These are phyloP conservation scores for Epichloe elymi DNA, from an alignment of 2,329 filamentous ascomycete genomes.

Conservation along the genomic window DNA sequence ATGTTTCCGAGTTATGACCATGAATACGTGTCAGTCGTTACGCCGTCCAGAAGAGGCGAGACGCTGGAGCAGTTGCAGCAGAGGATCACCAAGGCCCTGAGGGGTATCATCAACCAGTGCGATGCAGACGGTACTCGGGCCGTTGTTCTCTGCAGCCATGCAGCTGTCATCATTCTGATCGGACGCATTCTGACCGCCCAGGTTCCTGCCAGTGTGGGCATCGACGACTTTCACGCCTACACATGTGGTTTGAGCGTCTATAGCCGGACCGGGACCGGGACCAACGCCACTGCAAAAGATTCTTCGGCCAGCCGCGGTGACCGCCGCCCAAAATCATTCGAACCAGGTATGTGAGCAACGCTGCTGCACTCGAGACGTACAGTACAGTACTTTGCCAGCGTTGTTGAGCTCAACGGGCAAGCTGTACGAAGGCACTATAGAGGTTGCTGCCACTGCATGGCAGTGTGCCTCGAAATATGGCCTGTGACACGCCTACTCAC, in stretches of 20 bases:
- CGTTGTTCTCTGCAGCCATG: constrained; percentile 77
- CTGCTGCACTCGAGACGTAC: neutral
- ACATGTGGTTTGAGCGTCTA: constrained; percentile 70
- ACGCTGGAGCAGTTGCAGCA: constrained; percentile 67
- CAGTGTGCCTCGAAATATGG: neutral
- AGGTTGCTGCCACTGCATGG: neutral
- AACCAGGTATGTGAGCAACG: neutral
- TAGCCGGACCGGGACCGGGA: constrained; percentile 16
- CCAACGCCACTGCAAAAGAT: neutral
- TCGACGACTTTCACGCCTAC: constrained; percentile 73
- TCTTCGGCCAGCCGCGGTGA: neutral
- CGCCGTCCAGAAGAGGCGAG: constrained; percentile 63
- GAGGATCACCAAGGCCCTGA: constrained; percentile 57
- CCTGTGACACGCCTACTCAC: neutral
- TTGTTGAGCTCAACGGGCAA: neutral
- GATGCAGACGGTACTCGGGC: constrained; percentile 58
- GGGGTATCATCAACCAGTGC: constrained; percentile 56
- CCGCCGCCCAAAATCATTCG: neutral
- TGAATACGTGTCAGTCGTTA: constrained; percentile 47
- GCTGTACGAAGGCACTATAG: neutral
- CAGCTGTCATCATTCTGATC: constrained; percentile 76
- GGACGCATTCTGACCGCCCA: constrained; percentile 68
- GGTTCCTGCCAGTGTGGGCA: constrained; percentile 57
- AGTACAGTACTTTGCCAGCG: neutral
- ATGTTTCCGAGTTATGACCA: constrained; percentile 54